Evolutionary conservation across 2,329 filamentous ascomycete species (phyloP), one percentile per base, ranked within the genome.

Genomic region (Colletotrichum siamense): DNA sequence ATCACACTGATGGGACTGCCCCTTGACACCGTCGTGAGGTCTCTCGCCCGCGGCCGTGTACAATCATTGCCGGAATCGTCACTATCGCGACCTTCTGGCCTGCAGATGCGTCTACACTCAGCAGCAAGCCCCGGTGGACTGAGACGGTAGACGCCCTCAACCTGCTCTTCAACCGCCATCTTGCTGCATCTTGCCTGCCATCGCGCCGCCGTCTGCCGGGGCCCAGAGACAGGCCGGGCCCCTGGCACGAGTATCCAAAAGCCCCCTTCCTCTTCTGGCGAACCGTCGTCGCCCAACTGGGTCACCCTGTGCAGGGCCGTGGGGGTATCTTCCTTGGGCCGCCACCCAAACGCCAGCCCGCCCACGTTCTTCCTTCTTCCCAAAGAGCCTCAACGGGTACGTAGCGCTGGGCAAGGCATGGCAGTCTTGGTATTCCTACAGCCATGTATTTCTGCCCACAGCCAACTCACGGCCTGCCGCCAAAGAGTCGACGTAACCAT

Each of bases 141-240:
- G 73, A 75, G 69, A 72, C 69, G 62, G 69, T 63, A 75, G 52
- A 67, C 73, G 69, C 69, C 63, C 71, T 69, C 57, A n/a, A 22
- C 44, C 52, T 55, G 34, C 32, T 24, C 49, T 52, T 65, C 73
- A 85, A 78, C 16, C 75, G 79, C 61, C 79, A 81, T 79, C 79
- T 82, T 75, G 82, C 82, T 74, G 30, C 44, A 52, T 52, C 71
- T 84, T 61, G 82, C 81, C 65, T 84, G 44, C 44, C 44, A 52
- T 52, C 44, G 44, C 44, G 71, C 82, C 82, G 70, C 81, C 81
- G 59, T 83, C 83, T 9, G 69, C 73, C 30, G 39, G 44, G 62
- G 64, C 28, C 68, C 69, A 39, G 73, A 69, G 80, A 55, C 69
- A 32, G 18, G 72, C 64, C 30, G 52, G 59, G 32, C 72, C 39